phyloP scores from a whole-genome alignment of 257 asterid genomes.

The Fraxinus americana region DNA sequence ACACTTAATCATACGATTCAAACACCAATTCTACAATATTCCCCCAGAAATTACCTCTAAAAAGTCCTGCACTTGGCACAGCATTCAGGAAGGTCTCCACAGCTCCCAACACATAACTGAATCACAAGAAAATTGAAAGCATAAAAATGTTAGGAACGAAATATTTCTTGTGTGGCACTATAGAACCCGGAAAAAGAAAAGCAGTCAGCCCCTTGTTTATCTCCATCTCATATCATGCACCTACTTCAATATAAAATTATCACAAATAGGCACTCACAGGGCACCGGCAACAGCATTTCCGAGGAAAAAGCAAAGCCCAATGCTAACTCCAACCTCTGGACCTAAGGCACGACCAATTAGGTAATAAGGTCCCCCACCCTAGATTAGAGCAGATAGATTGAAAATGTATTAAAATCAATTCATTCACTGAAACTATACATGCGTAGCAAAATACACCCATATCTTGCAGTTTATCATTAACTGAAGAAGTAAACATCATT shows the following conservation, averaged over 20 bases:
- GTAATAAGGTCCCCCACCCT: conserved; percentile 99
- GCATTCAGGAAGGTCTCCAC: conserved; percentile 97
- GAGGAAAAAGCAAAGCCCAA: conserved; percentile 96
- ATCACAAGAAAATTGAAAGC: conserved; percentile 29
- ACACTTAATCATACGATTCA: neutral
- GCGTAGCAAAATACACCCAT: conserved; percentile 8
- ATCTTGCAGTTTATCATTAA: conserved; percentile 10
- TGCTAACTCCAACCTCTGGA: conserved; percentile 99
- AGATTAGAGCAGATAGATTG: conserved; percentile 32
- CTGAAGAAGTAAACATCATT: conserved; percentile 9
- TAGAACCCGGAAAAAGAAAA: conserved; percentile 9
- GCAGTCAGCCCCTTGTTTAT: conserved; percentile 2
- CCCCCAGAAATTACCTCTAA: conserved; percentile 61
- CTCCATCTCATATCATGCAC: conserved; percentile 1
- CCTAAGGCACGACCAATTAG: conserved; percentile 99
- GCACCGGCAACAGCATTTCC: conserved; percentile 99
- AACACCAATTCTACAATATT: conserved; percentile 13
- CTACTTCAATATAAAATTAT: neutral
- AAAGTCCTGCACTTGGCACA: conserved; percentile 91
- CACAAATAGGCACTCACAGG: conserved; percentile 68
- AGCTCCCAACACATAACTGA: conserved; percentile 97
- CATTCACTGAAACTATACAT: conserved; percentile 20
- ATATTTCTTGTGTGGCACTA: conserved; percentile 7
- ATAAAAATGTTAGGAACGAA: conserved; percentile 21
- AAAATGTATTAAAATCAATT: conserved; percentile 19